Evolutionary conservation across 176 grass and related monocot genomes (phyloP).

Genomic region (Eragrostis curvula): DNA sequence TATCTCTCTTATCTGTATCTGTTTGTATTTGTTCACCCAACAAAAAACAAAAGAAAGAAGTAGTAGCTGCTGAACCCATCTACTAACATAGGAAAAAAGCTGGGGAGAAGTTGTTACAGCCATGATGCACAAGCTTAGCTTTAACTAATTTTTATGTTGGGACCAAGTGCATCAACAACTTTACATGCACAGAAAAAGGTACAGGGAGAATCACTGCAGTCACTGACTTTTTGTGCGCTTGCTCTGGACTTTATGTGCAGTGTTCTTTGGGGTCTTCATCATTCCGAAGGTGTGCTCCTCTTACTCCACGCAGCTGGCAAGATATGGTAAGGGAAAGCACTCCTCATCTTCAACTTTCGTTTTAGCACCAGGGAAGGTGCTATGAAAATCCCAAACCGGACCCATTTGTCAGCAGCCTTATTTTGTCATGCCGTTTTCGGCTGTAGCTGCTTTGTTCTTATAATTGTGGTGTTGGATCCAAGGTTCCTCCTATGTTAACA

Average conservation of each 20-base stretch:
- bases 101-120: background rate
- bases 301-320: slow-evolving; percentile 86
- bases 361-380: background rate
- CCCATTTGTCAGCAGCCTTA: background rate
- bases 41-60: background rate
- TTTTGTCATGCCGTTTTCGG: background rate
- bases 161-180: slow-evolving; percentile 31
- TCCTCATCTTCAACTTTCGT: background rate
- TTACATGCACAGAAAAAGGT: slow-evolving; percentile 33
- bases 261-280: slow-evolving; percentile 94
- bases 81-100: background rate
- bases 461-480: slow-evolving; percentile 45
- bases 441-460: background rate
- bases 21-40: background rate
- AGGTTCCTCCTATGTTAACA: slow-evolving; percentile 11
- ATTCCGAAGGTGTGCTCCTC: slow-evolving; percentile 91
- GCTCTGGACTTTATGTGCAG: slow-evolving; percentile 54
- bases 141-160: slow-evolving; percentile 7
- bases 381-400: background rate
- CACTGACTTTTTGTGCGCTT: slow-evolving; percentile 44
- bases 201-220: slow-evolving; percentile 12
- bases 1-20: background rate
- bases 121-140: slow-evolving; percentile 3
- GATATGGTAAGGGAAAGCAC: slow-evolving; percentile 70
- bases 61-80: background rate